Conservation (phyloP, 805 yeast species). For the Kluyveromyces lactis region DNA sequence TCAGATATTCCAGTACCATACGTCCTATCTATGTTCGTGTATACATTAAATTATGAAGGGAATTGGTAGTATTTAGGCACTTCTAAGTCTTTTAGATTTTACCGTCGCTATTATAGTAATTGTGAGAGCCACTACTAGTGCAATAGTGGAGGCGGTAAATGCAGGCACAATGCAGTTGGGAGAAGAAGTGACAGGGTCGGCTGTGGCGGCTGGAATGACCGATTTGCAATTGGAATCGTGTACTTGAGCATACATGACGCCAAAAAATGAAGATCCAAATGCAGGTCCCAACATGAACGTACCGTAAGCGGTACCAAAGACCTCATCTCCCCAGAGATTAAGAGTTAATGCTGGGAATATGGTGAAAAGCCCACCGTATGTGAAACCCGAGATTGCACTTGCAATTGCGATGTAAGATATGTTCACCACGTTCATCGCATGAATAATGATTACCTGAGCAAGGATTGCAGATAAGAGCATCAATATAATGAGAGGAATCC, state of each 20-base stretch:
- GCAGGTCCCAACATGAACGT: conserved; percentile 85
- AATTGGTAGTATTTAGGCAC: background rate
- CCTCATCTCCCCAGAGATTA: conserved; percentile 77
- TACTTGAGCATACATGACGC: conserved; percentile 57
- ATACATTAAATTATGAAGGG: too few relatives aligned
- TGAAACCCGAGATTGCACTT: conserved; percentile 52
- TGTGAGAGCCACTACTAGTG: conserved; percentile 7
- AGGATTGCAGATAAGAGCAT: conserved; percentile 30
- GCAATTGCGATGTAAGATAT: conserved; percentile 19
- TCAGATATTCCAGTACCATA: too few relatives aligned
- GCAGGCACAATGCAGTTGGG: conserved; percentile 17
- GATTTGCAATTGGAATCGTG: conserved; percentile 37
- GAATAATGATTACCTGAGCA: conserved; percentile 29
- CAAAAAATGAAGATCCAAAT: conserved; percentile 60
- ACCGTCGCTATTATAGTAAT: background rate
- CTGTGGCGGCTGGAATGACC: background rate
- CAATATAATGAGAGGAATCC: conserved; percentile 26
- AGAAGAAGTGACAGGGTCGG: background rate
- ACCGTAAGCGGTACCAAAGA: conserved; percentile 92
- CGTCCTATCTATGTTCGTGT: too few relatives aligned
- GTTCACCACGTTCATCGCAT: conserved; percentile 12
- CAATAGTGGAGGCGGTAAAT: conserved; percentile 12
- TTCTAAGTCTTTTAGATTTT: background rate
- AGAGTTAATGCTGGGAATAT: conserved; percentile 79
- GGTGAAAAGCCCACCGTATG: conserved; percentile 82